Evolutionary conservation across 176 grass and related monocot species (phyloP).

Genomic region (Themeda triandra): DNA sequence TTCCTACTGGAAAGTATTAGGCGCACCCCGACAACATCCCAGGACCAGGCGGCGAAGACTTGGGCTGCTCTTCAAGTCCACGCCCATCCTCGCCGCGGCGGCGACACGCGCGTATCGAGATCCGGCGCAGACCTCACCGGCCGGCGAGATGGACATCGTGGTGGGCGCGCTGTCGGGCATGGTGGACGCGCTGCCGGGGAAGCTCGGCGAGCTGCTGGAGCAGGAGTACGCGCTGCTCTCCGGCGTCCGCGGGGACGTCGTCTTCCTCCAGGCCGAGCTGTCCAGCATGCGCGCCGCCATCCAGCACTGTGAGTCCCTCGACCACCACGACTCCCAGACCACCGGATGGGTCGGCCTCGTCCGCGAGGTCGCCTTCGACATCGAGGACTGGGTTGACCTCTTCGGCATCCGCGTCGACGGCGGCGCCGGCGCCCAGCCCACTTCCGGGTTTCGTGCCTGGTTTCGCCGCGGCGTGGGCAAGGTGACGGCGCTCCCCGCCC

Average conservation of each 20-base stretch:
- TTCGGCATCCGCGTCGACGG: constrained; percentile 35
- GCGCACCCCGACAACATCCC: background rate
- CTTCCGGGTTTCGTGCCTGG: background rate
- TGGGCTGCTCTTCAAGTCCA: constrained; percentile 20
- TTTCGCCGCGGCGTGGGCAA: background rate
- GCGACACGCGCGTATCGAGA: background rate
- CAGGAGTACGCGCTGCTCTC: constrained; percentile 38
- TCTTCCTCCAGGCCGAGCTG: constrained; percentile 34
- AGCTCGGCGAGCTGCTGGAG: constrained; percentile 33
- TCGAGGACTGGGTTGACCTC: constrained; percentile 39
- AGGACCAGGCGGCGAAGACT: background rate
- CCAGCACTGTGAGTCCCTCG: constrained; percentile 12
- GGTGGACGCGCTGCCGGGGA: constrained; percentile 35
- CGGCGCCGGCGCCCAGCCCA: too few species aligned
- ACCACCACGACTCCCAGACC: constrained; percentile 19
- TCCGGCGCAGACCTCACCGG: background rate
- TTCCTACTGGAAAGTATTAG: background rate
- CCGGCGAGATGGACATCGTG: constrained; percentile 33
- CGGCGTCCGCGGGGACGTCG: constrained; percentile 29
- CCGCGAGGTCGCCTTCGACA: constrained; percentile 35
- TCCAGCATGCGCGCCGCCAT: constrained; percentile 26
- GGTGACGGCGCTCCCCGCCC: background rate
- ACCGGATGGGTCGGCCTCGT: background rate
- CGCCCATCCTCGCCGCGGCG: constrained; percentile 3
- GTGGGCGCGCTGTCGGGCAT: constrained; percentile 39